Conservation (phyloP, 495 filamentous ascomycete species). For the Chaetomium cochliodes region DNA sequence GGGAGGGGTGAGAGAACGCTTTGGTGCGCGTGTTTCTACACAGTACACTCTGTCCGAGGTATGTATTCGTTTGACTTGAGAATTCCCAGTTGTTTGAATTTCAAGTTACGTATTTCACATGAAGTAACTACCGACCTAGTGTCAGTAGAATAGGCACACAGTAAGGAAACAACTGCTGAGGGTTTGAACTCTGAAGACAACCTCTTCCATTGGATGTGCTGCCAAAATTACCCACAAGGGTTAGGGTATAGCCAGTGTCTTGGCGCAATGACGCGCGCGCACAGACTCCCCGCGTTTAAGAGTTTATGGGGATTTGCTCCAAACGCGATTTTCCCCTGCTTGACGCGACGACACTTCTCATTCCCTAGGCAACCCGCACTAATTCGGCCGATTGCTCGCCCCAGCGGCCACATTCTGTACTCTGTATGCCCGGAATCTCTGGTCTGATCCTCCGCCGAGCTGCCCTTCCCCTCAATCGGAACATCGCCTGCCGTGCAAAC, state of each 20-base stretch:
- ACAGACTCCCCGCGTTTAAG: slow-evolving; percentile 16
- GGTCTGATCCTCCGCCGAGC: slow-evolving; percentile 31
- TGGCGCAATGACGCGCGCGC: neutral
- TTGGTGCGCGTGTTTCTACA: neutral
- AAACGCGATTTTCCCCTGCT: slow-evolving; percentile 21
- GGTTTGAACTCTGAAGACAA: no score
- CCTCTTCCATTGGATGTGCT: no score
- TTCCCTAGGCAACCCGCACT: neutral
- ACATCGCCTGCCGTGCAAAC: neutral
- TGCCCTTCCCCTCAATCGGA: slow-evolving; percentile 22
- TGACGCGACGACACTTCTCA: slow-evolving; percentile 18
- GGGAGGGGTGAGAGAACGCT: neutral
- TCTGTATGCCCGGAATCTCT: slow-evolving; percentile 35
- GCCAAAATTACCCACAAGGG: no score
- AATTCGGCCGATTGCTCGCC: slow-evolving; percentile 9
- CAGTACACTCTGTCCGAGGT: no score
- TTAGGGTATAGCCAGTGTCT: slow-evolving; percentile 1
- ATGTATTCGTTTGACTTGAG: no score
- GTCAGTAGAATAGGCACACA: no score
- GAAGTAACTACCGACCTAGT: no score
- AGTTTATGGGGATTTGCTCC: no score
- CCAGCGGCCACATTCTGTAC: slow-evolving; percentile 16
- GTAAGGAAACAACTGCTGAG: no score
- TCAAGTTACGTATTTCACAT: no score
- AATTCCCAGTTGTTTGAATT: no score